Evolutionary conservation across 306 rosid species (phyloP), one percentile per base, ranked within the genome.

Genomic region (Leucaena leucocephala): DNA sequence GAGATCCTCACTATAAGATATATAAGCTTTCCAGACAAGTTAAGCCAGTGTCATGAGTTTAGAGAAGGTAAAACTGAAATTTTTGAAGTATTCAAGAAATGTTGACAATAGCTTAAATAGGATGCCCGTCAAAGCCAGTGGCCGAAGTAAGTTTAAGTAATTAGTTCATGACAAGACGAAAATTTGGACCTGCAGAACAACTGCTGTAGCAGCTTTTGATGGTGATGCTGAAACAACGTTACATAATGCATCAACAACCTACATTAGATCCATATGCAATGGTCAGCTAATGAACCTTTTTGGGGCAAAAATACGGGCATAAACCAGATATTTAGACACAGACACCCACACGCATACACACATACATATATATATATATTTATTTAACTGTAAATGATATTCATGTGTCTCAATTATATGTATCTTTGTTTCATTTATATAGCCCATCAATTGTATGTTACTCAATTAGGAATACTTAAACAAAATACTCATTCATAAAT

Each of bases 221-320:
- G 99, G 99, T 73, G 97, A 86, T 64, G 97, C 94, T 52, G 96
- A 90, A 70, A 95, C 99, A 70, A 95, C 99, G 54, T 95, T 91
- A 89, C 96, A 95, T 77, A 95, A 84, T 69, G 99, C 99, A 85
- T 90, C 99, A 73, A 95, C 96, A 57, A 95, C 97, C 99, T 95
- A 75, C 34, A 79, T 44, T 74, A 66, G 79, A 76, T 69, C 55
- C 36, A 70, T 27, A 79, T 61, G 75, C 55, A 48, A 61, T 39
- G 16, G 83, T 64, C 80, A 80, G 65, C 27, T 12, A 16, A 67
- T 46, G 33, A 72, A 68, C 67, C 63, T 68, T 69, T 76, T 68
- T 9, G 27, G 73, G 5, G 68, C 68, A 55, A 49, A 76, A 59
- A 85, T n/a, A 61, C 39, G 67, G 42, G 57, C 19, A 38, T 52